phyloP scores from a whole-genome alignment of 169 alveolate species.

The Cryptosporidium felis region DNA sequence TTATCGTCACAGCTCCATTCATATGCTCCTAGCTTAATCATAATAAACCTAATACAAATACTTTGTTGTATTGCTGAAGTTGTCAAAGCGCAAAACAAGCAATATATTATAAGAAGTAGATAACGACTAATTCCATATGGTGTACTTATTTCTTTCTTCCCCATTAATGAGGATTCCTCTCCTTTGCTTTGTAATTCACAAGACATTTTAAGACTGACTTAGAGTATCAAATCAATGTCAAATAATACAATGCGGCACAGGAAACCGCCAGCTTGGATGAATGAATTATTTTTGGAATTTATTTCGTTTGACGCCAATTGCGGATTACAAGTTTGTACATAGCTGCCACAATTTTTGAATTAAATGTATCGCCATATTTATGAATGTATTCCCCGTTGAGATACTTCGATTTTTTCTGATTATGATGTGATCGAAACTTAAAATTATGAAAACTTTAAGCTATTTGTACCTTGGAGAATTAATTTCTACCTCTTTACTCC shows the following conservation, averaged over 20 bases:
- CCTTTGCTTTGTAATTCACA: not conserved
- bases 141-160: not conserved
- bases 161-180: not conserved
- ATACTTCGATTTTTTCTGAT: too few species aligned
- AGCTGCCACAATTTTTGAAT: too few species aligned
- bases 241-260: conserved; percentile 23
- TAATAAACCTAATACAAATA: conserved; percentile 57
- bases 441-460: too few species aligned
- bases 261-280: conserved; percentile 1
- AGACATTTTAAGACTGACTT: not conserved
- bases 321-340: too few species aligned
- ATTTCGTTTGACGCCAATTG: too few species aligned
- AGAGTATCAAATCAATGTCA: not conserved
- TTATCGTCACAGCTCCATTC: conserved; percentile 44
- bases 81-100: conserved; percentile 40
- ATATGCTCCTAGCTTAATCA: conserved; percentile 55
- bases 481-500: not conserved
- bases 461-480: not conserved
- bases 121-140: conserved; percentile 64
- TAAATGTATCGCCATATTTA: too few species aligned
- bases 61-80: conserved; percentile 71
- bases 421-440: too few species aligned
- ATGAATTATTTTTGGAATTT: too few species aligned
- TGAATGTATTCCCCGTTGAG: too few species aligned
- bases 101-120: conserved; percentile 21